Base-by-base conservation (phyloP, 2,329 filamentous ascomycete species). In the Shiraia bambusicola region DNA sequence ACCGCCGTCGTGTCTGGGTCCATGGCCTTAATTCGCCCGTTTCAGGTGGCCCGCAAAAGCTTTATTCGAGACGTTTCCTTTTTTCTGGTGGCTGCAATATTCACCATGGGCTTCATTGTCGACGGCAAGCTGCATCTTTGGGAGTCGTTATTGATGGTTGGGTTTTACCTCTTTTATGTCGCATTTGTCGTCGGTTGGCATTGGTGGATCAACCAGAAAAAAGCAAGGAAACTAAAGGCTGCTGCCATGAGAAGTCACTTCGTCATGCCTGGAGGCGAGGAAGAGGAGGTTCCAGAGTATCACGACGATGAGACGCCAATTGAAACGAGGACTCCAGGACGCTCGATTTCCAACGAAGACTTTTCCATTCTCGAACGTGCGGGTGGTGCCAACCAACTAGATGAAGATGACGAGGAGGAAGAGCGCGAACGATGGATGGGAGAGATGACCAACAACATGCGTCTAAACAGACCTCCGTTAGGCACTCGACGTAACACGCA, bases 11-110 rank as follows among this genome's bases (percentile, higher is more conserved):
- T 98, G 25, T 90, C 92, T 4, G 93, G 93, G 12, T 95, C 90
- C 41, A 98, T 98, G 93, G 93, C 92, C 11, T 72, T 98, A 40
- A 91, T 96, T n/a, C 81, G 88, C 50, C 93, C 95, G 39, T 98
- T 98, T 69, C 86, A 85, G 53, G 93, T 98, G 37, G 87, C 88
- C 38, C 85, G 84, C 58, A 88, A 86, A 67, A 93, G 89, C 26
- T 98, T 97, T 64, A 80, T 96, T 15, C 81, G 93, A 52, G 93
- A 98, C 62, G 86, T 97, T 9, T 80, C 83, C 43, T 98, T 96
- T 73, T 98, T 98, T 67, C 86, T 94, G 42, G 76, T 88, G 10
- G 88, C 93, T 1, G 86, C 93, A 12, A 78, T 79, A 46, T 96
- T 97, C 69, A 90, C 87, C 63, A 87, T 96, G 79, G 73, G 85